These are phyloP conservation scores for Trichoderma aggressivum DNA, from an alignment of 2,329 filamentous ascomycete species.

Conservation along the genomic window DNA sequence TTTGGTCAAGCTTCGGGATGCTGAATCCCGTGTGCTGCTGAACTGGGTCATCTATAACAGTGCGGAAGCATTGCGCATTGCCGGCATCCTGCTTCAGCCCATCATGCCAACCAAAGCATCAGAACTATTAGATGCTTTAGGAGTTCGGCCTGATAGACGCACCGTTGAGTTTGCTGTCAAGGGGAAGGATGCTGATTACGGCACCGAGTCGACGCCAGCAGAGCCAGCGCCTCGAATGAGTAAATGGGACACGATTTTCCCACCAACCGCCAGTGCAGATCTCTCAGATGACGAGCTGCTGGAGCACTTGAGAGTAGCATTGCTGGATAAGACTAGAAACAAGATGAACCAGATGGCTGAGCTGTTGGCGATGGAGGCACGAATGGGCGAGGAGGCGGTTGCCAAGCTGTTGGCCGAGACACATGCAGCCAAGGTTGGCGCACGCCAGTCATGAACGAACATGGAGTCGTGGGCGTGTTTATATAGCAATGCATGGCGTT, in stretches of 20 bases:
- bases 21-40: conserved; percentile 39
- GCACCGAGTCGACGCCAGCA: conserved; percentile 36
- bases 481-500: background rate
- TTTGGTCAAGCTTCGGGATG: conserved; percentile 39
- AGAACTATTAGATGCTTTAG: conserved; percentile 71
- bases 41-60: conserved; percentile 64
- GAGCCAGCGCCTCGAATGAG: conserved; percentile 32
- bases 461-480: background rate
- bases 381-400: conserved; percentile 27
- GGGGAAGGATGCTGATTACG: conserved; percentile 68
- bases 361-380: conserved; percentile 30
- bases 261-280: conserved; percentile 37
- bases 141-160: conserved; percentile 62
- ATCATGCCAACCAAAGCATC: conserved; percentile 80
- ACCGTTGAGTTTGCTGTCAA: conserved; percentile 59
- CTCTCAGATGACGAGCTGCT: conserved; percentile 26
- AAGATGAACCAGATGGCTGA: conserved; percentile 29
- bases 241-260: conserved; percentile 49
- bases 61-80: conserved; percentile 74
- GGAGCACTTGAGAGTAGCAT: conserved; percentile 20
- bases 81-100: conserved; percentile 82
- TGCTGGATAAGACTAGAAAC: conserved; percentile 25
- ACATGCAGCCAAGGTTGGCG: conserved; percentile 16
- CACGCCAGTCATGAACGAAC: background rate
- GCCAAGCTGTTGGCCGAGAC: conserved; percentile 23